These are phyloP conservation scores for Singerocomus inundabilis DNA, from an alignment of 1,284 basidiomycete species.

Conservation along the genomic window DNA sequence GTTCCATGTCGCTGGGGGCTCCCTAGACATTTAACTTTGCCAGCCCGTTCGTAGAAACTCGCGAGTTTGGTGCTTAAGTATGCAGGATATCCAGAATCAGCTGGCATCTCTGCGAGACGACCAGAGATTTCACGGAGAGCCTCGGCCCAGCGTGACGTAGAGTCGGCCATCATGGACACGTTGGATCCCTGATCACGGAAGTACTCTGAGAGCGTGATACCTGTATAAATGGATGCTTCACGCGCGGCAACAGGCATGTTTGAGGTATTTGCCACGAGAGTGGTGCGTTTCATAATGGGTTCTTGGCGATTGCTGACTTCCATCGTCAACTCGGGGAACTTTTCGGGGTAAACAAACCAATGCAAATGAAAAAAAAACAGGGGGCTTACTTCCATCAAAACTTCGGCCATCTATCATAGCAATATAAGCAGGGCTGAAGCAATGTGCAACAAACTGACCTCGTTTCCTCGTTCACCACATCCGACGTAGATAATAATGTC, in stretches of 20 bases:
- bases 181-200: slow-evolving; percentile 99
- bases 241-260: slow-evolving; percentile 99
- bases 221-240: slow-evolving; percentile 99
- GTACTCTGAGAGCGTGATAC: slow-evolving; percentile 98
- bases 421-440: slow-evolving; percentile 6
- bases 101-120: slow-evolving; percentile 99
- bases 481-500: slow-evolving; percentile 99
- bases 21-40: slow-evolving; percentile 92
- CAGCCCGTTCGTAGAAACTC: slow-evolving; percentile 99
- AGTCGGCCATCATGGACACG: slow-evolving; percentile 99
- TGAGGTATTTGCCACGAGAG: slow-evolving; percentile 98
- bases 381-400: slow-evolving; percentile 79
- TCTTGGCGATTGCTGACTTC: slow-evolving; percentile 91
- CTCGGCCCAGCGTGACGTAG: slow-evolving; percentile 99
- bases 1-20: slow-evolving; percentile 88
- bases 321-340: slow-evolving; percentile 96
- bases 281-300: slow-evolving; percentile 99
- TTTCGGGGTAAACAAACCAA: slow-evolving; percentile 17
- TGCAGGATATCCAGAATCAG: slow-evolving; percentile 98
- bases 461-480: slow-evolving; percentile 91
- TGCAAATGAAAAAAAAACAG: not conserved
- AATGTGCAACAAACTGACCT: slow-evolving; percentile 44
- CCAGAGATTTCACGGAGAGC: slow-evolving; percentile 99
- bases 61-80: slow-evolving; percentile 97
- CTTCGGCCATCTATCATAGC: slow-evolving; percentile 88